These are phyloP conservation scores for Tylopilus balloui DNA, from an alignment of 768 basidiomycete species.

Conservation along the genomic window DNA sequence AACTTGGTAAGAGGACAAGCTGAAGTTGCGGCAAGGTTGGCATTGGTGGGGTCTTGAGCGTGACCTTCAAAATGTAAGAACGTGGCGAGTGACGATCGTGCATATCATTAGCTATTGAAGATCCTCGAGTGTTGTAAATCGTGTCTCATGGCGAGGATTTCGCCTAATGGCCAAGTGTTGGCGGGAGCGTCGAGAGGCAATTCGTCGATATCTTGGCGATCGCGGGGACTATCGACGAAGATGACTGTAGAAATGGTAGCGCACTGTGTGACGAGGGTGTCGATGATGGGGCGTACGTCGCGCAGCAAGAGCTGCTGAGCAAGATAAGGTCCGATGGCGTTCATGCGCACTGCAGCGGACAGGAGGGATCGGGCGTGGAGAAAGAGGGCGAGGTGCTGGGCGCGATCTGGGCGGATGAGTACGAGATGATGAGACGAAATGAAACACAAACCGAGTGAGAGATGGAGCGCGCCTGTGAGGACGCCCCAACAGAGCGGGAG, in stretches of 20 bases:
- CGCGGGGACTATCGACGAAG: constrained; percentile 14
- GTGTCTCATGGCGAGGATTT: constrained; percentile 85
- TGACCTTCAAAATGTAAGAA: constrained; percentile 5
- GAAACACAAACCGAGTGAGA: constrained; percentile 55
- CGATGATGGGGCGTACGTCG: constrained; percentile 62
- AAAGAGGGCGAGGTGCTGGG: constrained; percentile 87
- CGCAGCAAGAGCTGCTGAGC: constrained; percentile 85
- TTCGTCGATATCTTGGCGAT: constrained; percentile 10
- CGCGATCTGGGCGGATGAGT: constrained; percentile 51
- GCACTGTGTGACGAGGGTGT: constrained; percentile 44
- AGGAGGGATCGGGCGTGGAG: constrained; percentile 86
- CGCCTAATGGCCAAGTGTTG: constrained; percentile 94
- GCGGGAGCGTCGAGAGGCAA: constrained; percentile 56
- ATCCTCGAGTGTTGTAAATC: constrained; percentile 94
- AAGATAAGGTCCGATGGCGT: constrained; percentile 87
- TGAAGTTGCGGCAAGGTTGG: constrained; percentile 84
- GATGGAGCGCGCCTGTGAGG: constrained; percentile 69
- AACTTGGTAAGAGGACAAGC: constrained; percentile 92
- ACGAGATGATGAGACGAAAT: neutral
- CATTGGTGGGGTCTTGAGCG: constrained; percentile 46
- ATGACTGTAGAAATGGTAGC: constrained; percentile 47
- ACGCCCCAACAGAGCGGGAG: constrained; percentile 90
- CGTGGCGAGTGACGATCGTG: neutral
- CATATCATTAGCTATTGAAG: constrained; percentile 65
- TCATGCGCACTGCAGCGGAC: constrained; percentile 89